A percentile compares a stretch with the other conserved stretches of the same genome.
Conservation (phyloP, 1,139 yeast species). For the Hansenula sp. region DNA sequence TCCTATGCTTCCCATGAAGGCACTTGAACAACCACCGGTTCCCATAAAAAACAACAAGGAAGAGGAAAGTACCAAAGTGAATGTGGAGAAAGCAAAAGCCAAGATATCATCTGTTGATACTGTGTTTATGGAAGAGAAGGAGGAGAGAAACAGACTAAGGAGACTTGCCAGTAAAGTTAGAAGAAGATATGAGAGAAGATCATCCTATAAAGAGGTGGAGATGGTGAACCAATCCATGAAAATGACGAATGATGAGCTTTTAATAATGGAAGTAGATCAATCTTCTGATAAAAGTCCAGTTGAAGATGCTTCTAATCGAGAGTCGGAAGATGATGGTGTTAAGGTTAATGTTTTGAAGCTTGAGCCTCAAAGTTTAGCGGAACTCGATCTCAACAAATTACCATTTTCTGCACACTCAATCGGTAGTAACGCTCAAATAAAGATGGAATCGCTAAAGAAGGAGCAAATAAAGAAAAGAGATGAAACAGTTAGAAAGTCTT, state of each 20-base stretch:
- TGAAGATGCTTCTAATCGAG: neutral
- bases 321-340: constrained; percentile 4
- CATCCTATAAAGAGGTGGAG: constrained; percentile 5
- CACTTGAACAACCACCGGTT: constrained; percentile 1
- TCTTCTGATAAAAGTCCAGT: neutral
- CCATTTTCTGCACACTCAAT: constrained; percentile 21
- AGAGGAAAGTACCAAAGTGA: neutral
- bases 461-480: constrained; percentile 5
- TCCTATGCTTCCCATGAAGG: constrained; percentile 17
- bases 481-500: neutral
- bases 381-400: constrained; percentile 7
- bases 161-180: constrained; percentile 14
- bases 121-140: constrained; percentile 19
- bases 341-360: neutral
- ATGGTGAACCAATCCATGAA: constrained; percentile 1
- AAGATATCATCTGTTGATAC: constrained; percentile 18
- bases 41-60: neutral
- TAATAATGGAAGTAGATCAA: constrained; percentile 5
- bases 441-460: constrained; percentile 2
- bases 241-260: constrained; percentile 8
- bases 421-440: constrained; percentile 7
- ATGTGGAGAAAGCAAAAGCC: neutral
- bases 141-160: constrained; percentile 14
- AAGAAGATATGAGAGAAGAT: constrained; percentile 14
- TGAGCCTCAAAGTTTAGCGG: neutral